Evolutionary conservation across 1,284 basidiomycete genomes (phyloP).

Genomic region (Trichosporon coremiiforme): DNA sequence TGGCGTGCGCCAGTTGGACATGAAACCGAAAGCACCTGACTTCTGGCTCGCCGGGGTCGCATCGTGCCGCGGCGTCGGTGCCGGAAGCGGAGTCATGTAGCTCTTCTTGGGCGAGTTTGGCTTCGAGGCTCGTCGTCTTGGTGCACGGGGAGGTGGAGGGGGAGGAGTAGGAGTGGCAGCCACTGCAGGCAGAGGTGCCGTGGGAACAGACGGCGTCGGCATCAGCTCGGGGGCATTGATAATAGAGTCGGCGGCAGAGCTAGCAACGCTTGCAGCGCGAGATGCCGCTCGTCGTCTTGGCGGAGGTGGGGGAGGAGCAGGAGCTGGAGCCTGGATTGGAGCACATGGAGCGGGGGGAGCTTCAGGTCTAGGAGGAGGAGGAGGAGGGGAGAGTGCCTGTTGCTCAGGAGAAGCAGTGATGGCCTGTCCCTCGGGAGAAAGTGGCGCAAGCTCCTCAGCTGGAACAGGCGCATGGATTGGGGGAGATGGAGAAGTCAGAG

Average conservation of each 20-base stretch:
- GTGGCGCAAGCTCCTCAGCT: background rate
- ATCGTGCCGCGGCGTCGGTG: background rate
- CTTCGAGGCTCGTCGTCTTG: background rate
- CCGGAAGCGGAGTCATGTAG: constrained; percentile 3
- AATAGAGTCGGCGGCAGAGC: background rate
- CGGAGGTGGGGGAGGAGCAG: background rate
- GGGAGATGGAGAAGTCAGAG: background rate
- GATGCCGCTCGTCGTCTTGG: background rate
- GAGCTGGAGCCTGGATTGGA: background rate
- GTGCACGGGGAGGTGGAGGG: background rate
- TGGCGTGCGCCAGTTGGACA: constrained; percentile 16
- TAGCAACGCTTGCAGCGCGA: background rate
- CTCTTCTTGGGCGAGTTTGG: constrained; percentile 18
- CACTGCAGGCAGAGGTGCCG: background rate
- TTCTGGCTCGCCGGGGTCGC: background rate
- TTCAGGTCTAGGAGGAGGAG: background rate
- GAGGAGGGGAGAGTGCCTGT: background rate
- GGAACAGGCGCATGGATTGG: no score
- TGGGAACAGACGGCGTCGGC: background rate
- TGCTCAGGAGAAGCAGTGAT: background rate
- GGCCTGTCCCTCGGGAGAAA: background rate
- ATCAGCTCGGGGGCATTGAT: background rate
- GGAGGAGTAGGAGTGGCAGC: background rate
- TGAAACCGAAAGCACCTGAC: constrained; percentile 7
- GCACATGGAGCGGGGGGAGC: background rate